Evolutionary conservation across 2,329 filamentous ascomycete species (phyloP).

Genomic region (Aspergillus sp.): DNA sequence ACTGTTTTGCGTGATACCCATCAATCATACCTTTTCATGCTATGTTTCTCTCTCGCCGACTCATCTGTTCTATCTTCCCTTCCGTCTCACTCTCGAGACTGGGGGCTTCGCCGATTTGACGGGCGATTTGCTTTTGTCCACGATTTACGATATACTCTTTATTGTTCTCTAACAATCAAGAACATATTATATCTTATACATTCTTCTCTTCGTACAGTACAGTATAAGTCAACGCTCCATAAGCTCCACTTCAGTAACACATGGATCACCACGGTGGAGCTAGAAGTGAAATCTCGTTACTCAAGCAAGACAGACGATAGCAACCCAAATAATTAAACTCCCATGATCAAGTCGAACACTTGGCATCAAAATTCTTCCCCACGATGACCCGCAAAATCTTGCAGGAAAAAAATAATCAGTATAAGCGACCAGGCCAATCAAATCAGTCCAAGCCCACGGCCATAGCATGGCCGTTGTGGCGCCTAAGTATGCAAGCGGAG

Average conservation of each 20-base stretch:
- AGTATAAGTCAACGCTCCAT: too few species aligned
- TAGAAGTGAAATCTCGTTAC: too few species aligned
- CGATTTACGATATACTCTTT: constrained; percentile 9
- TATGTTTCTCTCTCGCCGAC: constrained; percentile 1
- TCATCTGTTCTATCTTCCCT: background rate
- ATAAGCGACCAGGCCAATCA: background rate
- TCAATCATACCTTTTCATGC: constrained; percentile 15
- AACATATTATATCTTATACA: background rate
- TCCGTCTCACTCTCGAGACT: too few species aligned
- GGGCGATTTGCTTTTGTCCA: background rate
- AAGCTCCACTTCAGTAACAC: background rate
- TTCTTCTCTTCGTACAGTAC: background rate
- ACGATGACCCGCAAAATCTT: background rate
- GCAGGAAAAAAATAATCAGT: background rate
- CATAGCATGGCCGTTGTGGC: background rate
- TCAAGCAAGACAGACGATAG: too few species aligned
- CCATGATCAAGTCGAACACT: too few species aligned
- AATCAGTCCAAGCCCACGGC: background rate
- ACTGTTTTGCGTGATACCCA: constrained; percentile 29
- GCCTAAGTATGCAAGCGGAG: background rate
- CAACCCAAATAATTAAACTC: too few species aligned
- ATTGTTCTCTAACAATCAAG: constrained; percentile 6
- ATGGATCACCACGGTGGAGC: too few species aligned
- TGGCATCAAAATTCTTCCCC: too few species aligned
- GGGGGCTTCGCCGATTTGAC: background rate